These are phyloP conservation scores for Cercospora canescens DNA, from an alignment of 2,329 filamentous ascomycete species.

Conservation along the genomic window DNA sequence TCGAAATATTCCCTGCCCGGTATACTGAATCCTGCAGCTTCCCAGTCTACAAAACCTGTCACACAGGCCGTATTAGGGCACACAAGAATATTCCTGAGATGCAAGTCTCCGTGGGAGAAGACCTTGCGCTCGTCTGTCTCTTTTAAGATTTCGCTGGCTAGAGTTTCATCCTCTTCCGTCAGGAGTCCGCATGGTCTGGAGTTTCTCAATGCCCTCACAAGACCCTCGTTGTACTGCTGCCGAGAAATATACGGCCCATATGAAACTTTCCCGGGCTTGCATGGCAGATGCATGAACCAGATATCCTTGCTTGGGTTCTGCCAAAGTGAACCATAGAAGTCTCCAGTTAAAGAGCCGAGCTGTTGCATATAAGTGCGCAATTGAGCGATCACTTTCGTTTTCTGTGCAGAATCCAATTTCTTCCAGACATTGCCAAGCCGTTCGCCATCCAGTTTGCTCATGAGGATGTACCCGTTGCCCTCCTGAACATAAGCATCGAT, in stretches of 20 bases:
- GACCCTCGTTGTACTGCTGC: constrained; percentile 11
- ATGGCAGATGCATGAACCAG: constrained; percentile 12
- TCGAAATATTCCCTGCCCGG: neutral
- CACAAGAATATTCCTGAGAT: neutral
- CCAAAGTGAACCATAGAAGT: constrained; percentile 13
- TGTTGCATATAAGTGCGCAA: constrained; percentile 2
- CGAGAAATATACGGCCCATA: constrained; percentile 12
- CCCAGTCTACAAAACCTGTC: neutral
- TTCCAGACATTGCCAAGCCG: neutral
- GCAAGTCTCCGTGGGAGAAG: constrained; percentile 3
- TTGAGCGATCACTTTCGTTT: neutral
- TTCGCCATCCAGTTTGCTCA: constrained; percentile 7
- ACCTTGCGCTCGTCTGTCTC: neutral
- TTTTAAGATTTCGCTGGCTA: neutral
- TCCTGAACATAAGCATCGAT: constrained; percentile 4
- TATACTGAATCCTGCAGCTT: neutral
- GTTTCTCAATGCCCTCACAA: constrained; percentile 8
- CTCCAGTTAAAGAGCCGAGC: neutral
- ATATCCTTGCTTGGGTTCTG: constrained; percentile 11
- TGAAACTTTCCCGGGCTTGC: neutral
- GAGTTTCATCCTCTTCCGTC: neutral
- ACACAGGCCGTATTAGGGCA: neutral
- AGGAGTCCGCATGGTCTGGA: neutral
- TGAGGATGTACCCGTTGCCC: constrained; percentile 11
- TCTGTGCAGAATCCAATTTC: neutral